Evolutionary conservation across 2,329 filamentous ascomycete genomes (phyloP), one percentile per base, ranked within the genome.

Genomic region (Sclerotinia subarctica): DNA sequence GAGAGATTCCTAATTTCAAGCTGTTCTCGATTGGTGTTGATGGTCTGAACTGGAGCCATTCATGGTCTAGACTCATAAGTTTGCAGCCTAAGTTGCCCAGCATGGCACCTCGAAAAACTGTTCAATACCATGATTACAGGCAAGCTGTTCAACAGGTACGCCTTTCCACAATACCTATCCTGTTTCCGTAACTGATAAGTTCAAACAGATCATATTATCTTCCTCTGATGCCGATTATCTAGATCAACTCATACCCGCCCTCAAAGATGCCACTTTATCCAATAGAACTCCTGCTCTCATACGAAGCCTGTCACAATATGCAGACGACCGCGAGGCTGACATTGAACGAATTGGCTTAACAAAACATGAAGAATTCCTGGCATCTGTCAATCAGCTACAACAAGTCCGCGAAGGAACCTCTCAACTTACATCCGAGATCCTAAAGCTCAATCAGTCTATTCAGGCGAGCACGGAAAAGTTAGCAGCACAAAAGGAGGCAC

Each of bases 331-430:
- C 70, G 95, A 99, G 78, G 81, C 86, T 19, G 94, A 98, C 74
- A 98, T 99, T 72, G 95, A 99, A 80, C 88, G 88, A 29, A 96
- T 98, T 74, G 97, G 95, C 74, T 89, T 97, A 75, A 94, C 92
- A 15, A 97, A 97, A 75, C 95, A 99, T 76, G 94, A 98, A 77
- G 95, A 97, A 76, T 99, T 99, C 76, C 90, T 98, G 46, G 88
- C 87, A 72, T 97, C 94, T 0, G 93, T 99, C 73, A 96, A 95
- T 75, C 93, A 96, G 77, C 86, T 99, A n/a, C 91, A 98, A 74
- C 87, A 88, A 69, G 93, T 98, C 64, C 90, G 94, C 66, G 92
- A 97, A 78, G 93, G 93, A 52, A 98, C 94, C 0, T 93, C 97
- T 52, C 85, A 87, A 57, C 82, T 99, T 75, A 98, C 94, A 1